Evolutionary conservation across 2,329 filamentous ascomycete species (phyloP).

Genomic region (Ophiostoma piceae): DNA sequence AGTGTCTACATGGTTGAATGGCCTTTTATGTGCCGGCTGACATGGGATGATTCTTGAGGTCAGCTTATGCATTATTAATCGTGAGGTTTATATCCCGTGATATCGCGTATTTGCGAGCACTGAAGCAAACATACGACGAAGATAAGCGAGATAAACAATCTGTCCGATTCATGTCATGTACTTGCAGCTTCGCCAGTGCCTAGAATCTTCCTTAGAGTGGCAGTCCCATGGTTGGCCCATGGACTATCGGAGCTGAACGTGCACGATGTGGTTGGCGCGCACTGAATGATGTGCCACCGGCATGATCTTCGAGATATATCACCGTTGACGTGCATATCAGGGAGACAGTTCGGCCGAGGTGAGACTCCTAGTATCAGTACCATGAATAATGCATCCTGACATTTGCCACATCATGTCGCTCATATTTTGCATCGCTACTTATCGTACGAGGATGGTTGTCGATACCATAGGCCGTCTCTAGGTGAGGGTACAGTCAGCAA

Average conservation of each 20-base stretch:
- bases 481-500: neutral
- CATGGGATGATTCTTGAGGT: too few relatives aligned
- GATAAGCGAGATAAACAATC: too few relatives aligned
- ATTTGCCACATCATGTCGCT: neutral
- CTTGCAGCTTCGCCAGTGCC: too few relatives aligned
- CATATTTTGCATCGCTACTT: neutral
- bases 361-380: neutral
- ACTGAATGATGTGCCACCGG: neutral
- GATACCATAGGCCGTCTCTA: neutral
- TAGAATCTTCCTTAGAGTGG: too few relatives aligned
- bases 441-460: neutral
- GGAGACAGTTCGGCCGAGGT: neutral
- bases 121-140: too few relatives aligned
- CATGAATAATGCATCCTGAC: neutral
- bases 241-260: neutral
- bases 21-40: too few relatives aligned
- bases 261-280: neutral
- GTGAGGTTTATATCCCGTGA: too few relatives aligned
- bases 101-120: too few relatives aligned
- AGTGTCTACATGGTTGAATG: too few relatives aligned
- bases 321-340: neutral
- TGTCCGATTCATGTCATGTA: neutral
- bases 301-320: neutral
- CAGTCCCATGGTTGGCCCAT: neutral
- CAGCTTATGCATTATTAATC: too few relatives aligned